Percentiles rank a stretch among this genome's conserved stretches.
These are phyloP conservation scores for Acacia pycnantha DNA, from an alignment of 331 rosid genomes.

Conservation along the genomic window DNA sequence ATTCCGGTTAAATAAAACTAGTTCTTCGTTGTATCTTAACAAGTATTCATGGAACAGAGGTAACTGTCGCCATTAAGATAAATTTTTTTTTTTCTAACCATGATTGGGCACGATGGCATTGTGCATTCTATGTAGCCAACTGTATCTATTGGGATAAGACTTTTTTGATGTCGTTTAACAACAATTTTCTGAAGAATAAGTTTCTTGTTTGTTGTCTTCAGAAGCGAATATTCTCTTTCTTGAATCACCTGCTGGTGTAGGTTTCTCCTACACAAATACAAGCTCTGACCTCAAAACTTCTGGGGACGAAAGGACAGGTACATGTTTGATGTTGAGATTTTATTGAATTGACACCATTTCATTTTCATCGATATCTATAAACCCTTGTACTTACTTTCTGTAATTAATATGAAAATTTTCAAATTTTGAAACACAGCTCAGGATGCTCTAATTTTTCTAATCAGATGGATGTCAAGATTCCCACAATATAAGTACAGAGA, in stretches of 20 bases:
- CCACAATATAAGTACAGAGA: constrained; percentile 75
- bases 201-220: constrained; percentile 23
- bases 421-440: constrained; percentile 54
- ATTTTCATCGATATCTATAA: background rate
- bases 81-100: background rate
- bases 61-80: constrained; percentile 6
- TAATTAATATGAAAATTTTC: constrained; percentile 7
- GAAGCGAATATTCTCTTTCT: constrained; percentile 81
- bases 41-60: constrained; percentile 78
- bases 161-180: background rate
- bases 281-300: constrained; percentile 63
- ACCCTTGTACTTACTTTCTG: background rate
- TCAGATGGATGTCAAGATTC: constrained; percentile 74
- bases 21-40: constrained; percentile 69
- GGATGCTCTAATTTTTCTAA: constrained; percentile 69
- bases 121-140: too few relatives aligned
- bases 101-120: too few relatives aligned
- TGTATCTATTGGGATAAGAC: too few relatives aligned
- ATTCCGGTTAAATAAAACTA: constrained; percentile 64
- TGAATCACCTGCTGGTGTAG: constrained; percentile 94
- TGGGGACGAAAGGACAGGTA: constrained; percentile 81
- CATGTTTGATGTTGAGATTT: background rate
- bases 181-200: background rate
- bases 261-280: constrained; percentile 85
- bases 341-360: constrained; percentile 11